These are phyloP conservation scores for Claviceps sp. DNA, from an alignment of 2,329 filamentous ascomycete species.

Conservation along the genomic window DNA sequence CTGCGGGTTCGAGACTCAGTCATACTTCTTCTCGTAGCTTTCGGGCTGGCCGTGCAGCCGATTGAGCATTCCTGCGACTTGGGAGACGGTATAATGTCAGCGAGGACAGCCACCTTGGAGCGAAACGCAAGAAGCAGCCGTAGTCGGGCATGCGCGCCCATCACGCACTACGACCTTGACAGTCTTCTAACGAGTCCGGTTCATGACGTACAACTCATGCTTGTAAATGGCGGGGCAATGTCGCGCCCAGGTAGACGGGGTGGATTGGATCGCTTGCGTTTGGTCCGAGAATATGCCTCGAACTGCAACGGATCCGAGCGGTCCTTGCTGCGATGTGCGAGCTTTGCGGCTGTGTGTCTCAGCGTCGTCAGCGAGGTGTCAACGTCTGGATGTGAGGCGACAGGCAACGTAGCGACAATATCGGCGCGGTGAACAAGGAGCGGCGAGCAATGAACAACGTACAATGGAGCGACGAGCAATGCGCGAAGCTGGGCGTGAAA, in stretches of 20 bases:
- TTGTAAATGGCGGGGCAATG: conserved; percentile 15
- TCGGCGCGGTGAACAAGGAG: background rate
- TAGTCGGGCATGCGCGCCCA: background rate
- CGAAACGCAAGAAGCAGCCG: background rate
- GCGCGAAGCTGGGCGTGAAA: background rate
- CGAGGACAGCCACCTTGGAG: background rate
- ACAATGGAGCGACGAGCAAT: background rate
- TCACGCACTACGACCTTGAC: background rate
- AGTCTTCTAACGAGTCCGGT: background rate
- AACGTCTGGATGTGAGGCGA: background rate
- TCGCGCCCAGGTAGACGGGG: background rate
- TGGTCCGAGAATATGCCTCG: background rate
- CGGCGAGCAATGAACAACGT: no score
- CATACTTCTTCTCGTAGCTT: conserved; percentile 95
- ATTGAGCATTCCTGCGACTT: conserved; percentile 83
- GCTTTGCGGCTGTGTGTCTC: background rate
- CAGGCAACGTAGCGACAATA: background rate
- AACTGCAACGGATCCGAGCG: background rate
- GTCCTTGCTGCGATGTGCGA: background rate
- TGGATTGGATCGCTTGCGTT: background rate
- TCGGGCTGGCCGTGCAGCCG: conserved; percentile 93
- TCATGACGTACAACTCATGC: conserved; percentile 20
- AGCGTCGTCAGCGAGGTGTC: background rate
- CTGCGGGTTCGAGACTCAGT: conserved; percentile 8
- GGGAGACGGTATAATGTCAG: conserved; percentile 2